phyloP scores from a whole-genome alignment of 2,329 filamentous ascomycete species.

The Pseudonectria buxi region DNA sequence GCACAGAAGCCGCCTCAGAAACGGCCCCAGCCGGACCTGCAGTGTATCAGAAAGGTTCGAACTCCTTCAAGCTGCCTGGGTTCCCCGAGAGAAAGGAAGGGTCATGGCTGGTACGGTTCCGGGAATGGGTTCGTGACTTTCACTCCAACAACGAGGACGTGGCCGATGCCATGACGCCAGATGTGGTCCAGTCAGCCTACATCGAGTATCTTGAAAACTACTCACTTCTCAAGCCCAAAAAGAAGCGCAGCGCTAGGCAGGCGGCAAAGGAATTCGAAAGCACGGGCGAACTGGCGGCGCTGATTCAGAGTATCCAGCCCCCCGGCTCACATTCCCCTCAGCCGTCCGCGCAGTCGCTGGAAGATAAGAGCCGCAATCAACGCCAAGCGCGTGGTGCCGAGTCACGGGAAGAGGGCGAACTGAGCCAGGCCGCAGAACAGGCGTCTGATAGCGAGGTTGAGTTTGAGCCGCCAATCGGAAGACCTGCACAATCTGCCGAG shows the following conservation, averaged over 20 bases:
- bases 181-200: constrained; percentile 21
- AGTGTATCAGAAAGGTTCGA: constrained; percentile 13
- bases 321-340: background rate
- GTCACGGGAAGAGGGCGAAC: constrained; percentile 13
- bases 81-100: constrained; percentile 21
- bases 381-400: constrained; percentile 15
- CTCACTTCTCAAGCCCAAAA: constrained; percentile 27
- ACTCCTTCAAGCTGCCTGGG: constrained; percentile 22
- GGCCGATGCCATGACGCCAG: constrained; percentile 16
- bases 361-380: constrained; percentile 4
- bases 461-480: constrained; percentile 17
- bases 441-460: constrained; percentile 22
- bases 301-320: constrained; percentile 14
- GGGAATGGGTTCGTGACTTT: constrained; percentile 29
- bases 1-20: too few species aligned
- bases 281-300: constrained; percentile 16
- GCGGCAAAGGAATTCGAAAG: constrained; percentile 21
- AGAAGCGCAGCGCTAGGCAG: constrained; percentile 24
- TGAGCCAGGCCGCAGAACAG: constrained; percentile 4
- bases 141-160: constrained; percentile 19
- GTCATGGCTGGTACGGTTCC: constrained; percentile 29
- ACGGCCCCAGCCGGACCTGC: constrained; percentile 11
- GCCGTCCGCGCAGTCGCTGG: constrained; percentile 4
- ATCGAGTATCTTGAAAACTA: constrained; percentile 24
- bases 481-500: constrained; percentile 5